These are phyloP conservation scores for Fusarium incarnatum DNA, from an alignment of 2,329 filamentous ascomycete species.

Conservation along the genomic window DNA sequence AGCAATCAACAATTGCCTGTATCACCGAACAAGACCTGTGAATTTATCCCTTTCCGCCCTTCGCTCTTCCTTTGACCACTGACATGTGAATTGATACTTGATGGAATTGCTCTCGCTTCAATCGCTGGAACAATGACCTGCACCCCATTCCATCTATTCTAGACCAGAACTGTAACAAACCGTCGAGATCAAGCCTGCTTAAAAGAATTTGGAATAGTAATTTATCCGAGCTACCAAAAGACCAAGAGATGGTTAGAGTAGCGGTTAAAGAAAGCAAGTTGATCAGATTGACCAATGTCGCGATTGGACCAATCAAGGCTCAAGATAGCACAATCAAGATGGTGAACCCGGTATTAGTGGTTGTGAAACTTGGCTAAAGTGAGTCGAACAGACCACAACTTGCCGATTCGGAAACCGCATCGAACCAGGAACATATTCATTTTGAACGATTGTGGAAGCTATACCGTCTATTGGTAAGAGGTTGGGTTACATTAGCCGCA, in stretches of 20 bases:
- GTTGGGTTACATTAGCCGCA: background rate
- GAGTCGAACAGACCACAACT: background rate
- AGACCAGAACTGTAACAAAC: background rate
- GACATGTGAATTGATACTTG: background rate
- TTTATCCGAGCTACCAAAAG: background rate
- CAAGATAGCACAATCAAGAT: background rate
- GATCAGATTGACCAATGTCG: background rate
- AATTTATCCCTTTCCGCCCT: accelerated
- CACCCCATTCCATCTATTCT: background rate
- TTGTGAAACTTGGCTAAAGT: background rate
- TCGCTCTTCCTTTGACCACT: background rate
- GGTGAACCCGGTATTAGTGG: background rate
- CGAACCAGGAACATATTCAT: background rate
- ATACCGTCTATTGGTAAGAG: background rate
- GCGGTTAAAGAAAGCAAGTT: background rate
- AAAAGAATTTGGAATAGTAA: background rate
- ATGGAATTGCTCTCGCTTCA: background rate
- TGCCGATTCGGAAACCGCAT: background rate
- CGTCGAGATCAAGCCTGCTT: background rate
- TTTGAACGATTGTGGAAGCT: background rate
- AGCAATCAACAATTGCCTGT: background rate
- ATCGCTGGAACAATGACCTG: background rate
- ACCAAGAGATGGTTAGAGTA: background rate
- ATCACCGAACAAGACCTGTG: background rate
- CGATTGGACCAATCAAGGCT: background rate